phyloP scores from a whole-genome alignment of 192 early-diverging fungal species.

The Globomyces pollinis-pini region DNA sequence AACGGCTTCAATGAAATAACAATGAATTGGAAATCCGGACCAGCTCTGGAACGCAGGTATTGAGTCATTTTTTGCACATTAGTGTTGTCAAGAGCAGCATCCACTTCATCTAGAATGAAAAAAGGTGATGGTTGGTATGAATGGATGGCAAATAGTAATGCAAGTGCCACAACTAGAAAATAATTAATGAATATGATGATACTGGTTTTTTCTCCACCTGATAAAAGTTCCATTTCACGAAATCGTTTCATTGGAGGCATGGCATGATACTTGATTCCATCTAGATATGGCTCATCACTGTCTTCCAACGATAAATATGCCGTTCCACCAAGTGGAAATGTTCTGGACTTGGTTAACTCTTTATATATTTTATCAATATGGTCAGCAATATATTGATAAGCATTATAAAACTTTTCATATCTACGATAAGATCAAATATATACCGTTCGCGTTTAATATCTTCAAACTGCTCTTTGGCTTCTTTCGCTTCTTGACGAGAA shows the following conservation, averaged over 20 bases:
- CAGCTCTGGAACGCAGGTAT: conserved; percentile 74
- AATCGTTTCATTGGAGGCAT: conserved; percentile 99
- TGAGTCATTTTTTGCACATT: conserved; percentile 89
- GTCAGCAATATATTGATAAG: conserved; percentile 82
- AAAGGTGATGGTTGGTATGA: conserved; percentile 91
- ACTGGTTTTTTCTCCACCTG: conserved; percentile 98
- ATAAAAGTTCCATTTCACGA: conserved; percentile 97
- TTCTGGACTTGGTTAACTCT: conserved; percentile 77
- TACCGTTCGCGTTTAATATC: conserved; percentile 73
- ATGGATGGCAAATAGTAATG: conserved; percentile 94
- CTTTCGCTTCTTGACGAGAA: conserved; percentile 70
- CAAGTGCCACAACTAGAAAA: conserved; percentile 95
- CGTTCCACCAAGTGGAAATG: conserved; percentile 87
- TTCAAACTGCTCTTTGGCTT: conserved; percentile 75
- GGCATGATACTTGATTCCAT: conserved; percentile 94
- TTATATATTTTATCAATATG: conserved; percentile 96
- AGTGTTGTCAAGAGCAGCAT: conserved; percentile 94
- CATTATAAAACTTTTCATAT: conserved; percentile 68
- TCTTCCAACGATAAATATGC: conserved; percentile 91
- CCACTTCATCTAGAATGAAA: conserved; percentile 99
- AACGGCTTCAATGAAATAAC: conserved; percentile 94
- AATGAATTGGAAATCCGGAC: conserved; percentile 79
- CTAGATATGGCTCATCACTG: conserved; percentile 87
- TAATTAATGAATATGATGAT: too few relatives aligned
- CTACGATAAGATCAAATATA: conserved; percentile 21